A percentile compares a stretch with the other conserved stretches of the same genome.
phyloP scores from a whole-genome alignment of 2,329 filamentous ascomycete species.

The Malbranchea cinnamomea region DNA sequence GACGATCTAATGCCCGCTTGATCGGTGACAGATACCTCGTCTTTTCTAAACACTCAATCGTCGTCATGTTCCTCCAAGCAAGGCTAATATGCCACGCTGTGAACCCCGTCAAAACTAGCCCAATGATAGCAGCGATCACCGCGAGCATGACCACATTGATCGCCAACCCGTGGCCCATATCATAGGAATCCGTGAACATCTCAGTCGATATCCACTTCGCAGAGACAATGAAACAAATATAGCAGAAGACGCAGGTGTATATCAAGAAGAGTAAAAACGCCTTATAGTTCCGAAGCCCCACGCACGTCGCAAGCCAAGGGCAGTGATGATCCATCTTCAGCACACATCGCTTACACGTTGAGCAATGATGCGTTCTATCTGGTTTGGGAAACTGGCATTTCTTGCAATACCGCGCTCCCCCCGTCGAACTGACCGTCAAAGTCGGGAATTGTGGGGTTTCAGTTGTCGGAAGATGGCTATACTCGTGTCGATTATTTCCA shows the following conservation, averaged over 20 bases:
- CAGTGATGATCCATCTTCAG: slow-evolving; percentile 99
- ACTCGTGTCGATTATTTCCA: slow-evolving; percentile 30
- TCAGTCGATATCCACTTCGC: slow-evolving; percentile 74
- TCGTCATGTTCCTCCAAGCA: slow-evolving; percentile 67
- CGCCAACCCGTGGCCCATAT: slow-evolving; percentile 63
- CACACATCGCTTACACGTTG: slow-evolving; percentile 82
- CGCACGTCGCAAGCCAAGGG: slow-evolving; percentile 91
- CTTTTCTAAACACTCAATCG: slow-evolving; percentile 92
- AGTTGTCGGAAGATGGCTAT: slow-evolving; percentile 67
- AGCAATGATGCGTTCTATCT: slow-evolving; percentile 93
- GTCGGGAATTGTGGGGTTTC: slow-evolving; percentile 50
- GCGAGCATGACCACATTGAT: slow-evolving; percentile 82
- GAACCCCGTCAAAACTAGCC: slow-evolving; percentile 75
- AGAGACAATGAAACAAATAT: slow-evolving; percentile 63
- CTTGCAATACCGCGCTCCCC: slow-evolving; percentile 82
- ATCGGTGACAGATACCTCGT: slow-evolving; percentile 81
- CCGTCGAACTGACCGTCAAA: slow-evolving; percentile 85
- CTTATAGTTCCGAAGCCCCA: slow-evolving; percentile 91
- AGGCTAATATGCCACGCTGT: slow-evolving; percentile 84
- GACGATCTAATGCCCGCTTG: slow-evolving; percentile 52
- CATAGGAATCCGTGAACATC: slow-evolving; percentile 54
- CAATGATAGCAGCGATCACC: slow-evolving; percentile 81
- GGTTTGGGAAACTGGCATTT: slow-evolving; percentile 93
- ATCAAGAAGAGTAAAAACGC: slow-evolving; percentile 82
- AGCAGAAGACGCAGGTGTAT: slow-evolving; percentile 77